Conservation (phyloP, 1,284 basidiomycete genomes). For the Irpex sp. region DNA sequence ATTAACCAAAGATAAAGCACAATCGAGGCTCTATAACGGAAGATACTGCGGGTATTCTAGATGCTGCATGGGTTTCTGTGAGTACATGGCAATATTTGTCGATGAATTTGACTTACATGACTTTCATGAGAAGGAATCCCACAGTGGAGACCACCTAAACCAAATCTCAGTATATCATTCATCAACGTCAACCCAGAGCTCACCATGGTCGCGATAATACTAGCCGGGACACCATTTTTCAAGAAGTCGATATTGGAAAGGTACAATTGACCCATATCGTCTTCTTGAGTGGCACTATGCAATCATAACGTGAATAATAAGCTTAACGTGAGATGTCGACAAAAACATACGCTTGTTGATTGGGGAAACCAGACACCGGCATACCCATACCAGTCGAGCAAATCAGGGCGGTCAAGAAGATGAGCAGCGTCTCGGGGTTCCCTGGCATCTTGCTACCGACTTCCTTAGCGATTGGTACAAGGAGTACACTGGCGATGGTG, state of each 20-base stretch:
- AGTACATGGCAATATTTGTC: neutral
- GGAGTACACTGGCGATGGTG: constrained; percentile 93
- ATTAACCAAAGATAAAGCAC: too few species aligned
- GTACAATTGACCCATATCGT: constrained; percentile 90
- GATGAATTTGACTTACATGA: constrained; percentile 45
- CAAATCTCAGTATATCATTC: constrained; percentile 1
- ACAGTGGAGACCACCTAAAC: constrained; percentile 75
- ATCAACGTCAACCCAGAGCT: constrained; percentile 24
- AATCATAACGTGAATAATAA: neutral
- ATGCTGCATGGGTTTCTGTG: neutral
- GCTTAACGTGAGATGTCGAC: neutral
- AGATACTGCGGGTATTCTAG: neutral
- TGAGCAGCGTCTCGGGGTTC: constrained; percentile 73
- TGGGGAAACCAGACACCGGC: constrained; percentile 97
- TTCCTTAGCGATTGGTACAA: constrained; percentile 94
- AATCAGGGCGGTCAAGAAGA: constrained; percentile 90
- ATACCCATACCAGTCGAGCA: constrained; percentile 98
- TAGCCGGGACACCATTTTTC: constrained; percentile 91
- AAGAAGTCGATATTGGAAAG: constrained; percentile 87
- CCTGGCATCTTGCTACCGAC: constrained; percentile 78
- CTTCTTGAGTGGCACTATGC: constrained; percentile 85
- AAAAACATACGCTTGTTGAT: constrained; percentile 83
- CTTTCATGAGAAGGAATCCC: constrained; percentile 74
- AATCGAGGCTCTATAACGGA: neutral
- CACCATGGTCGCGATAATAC: constrained; percentile 81